Base-by-base conservation (phyloP, 805 yeast genomes). In the Gaillardinia entomophila region DNA sequence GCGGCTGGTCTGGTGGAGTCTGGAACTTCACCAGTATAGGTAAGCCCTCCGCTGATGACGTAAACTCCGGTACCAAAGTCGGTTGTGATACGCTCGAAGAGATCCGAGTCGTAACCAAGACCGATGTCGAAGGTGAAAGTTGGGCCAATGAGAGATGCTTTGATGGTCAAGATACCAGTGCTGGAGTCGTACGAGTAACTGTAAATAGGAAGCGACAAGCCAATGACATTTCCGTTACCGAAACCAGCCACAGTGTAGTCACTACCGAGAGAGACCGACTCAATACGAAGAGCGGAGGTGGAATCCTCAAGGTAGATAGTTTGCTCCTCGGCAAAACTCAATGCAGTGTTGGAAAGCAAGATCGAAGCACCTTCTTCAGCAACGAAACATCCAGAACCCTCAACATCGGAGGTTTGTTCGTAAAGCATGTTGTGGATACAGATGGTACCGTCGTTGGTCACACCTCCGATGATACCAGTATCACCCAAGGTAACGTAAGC, bases 301-400 rank as follows among this genome's bases (percentile, higher is more conserved):
- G 33, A 10, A 8, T 37, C 25, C 14, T 32, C 32, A 23, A 42
- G 27, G 32, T 37, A 37, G 16, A 44, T 28, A 14, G 43, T 44
- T 23, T 42, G 46, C 4, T 27, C 27, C 4, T 28, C 27, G 8
- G 34, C 28, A 12, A 41, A 30, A 3, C 26, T 4, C 19, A 36
- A 29, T 14, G 34, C 31, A 1, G 39, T 30, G 19, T 31, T 34
- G 22, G 31, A 34, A 10, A 37, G 29, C 36, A 35, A 42, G 4
- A 42, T 16, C 19, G 15, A 33, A 22, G 47, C 34, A 13, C 32
- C 27, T 3, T 5, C 14, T 10, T 45, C 51, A 15, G 44, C 44
- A 30, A 31, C 38, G 14, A 54, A 38, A 45, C 64, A 57, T 18
- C 64, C 64, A n/a, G 37, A 18, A 16, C 62, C 62, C 3, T 15